A percentile compares a stretch with the other conserved stretches of the same genome.
phyloP scores from a whole-genome alignment of 257 asterid species.

The Fraxinus quadrangulata region DNA sequence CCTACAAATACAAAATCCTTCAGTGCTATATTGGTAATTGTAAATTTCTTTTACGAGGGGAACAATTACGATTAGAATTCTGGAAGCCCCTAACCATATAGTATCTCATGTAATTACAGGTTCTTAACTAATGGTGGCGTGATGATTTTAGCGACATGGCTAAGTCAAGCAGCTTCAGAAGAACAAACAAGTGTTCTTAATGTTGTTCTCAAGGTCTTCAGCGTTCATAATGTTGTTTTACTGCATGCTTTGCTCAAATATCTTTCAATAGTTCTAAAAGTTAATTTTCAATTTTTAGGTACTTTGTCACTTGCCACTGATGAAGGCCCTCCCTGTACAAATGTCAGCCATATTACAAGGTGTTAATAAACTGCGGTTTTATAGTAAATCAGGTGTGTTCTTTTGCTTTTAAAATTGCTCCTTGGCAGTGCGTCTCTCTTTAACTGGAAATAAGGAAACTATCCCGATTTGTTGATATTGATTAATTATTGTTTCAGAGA shows the following conservation, averaged over 20 bases:
- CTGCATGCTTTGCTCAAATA: slow-evolving; percentile 15
- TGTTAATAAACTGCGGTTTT: slow-evolving; percentile 84
- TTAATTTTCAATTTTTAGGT: slow-evolving; percentile 51
- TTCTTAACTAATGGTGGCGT: slow-evolving; percentile 81
- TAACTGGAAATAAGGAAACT: not conserved
- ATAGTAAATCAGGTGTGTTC: slow-evolving; percentile 85
- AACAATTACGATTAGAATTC: not conserved
- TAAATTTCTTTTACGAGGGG: slow-evolving; percentile 19
- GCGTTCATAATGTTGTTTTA: slow-evolving; percentile 3
- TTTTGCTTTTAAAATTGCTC: slow-evolving; percentile 31
- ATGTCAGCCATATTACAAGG: slow-evolving; percentile 95
- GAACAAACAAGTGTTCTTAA: slow-evolving; percentile 84
- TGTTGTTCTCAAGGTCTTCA: slow-evolving; percentile 68
- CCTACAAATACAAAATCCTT: slow-evolving; percentile 64
- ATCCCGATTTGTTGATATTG: slow-evolving; percentile 14
- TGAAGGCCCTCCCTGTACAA: slow-evolving; percentile 82
- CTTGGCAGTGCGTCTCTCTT: not conserved
- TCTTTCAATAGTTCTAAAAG: slow-evolving; percentile 21
- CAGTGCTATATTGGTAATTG: slow-evolving; percentile 72
- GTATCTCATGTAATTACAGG: slow-evolving; percentile 52
- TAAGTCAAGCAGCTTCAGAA: slow-evolving; percentile 86
- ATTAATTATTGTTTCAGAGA: not conserved
- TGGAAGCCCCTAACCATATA: slow-evolving; percentile 14
- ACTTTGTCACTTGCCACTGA: slow-evolving; percentile 82
- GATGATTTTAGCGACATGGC: slow-evolving; percentile 92